A percentile compares a stretch with the other conserved stretches of the same genome.
These are phyloP conservation scores for Phytophthora colocasiae DNA, from an alignment of 352 stramenopile species.

Conservation along the genomic window DNA sequence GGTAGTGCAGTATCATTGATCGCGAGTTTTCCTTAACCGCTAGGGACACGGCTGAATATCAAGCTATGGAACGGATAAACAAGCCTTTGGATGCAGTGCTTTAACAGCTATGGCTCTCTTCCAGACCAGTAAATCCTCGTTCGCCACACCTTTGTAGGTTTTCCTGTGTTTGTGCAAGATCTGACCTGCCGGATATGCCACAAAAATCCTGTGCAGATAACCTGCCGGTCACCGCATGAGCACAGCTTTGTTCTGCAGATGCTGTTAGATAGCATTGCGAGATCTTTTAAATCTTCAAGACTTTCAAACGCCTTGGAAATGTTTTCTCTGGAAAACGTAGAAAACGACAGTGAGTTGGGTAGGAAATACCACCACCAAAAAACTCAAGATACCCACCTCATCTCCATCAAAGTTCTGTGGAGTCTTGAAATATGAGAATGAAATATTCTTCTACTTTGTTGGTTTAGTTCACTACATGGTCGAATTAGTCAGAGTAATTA, in stretches of 20 bases:
- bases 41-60: conserved; percentile 32
- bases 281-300: conserved; percentile 16
- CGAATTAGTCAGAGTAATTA: too few relatives aligned
- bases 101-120: too few relatives aligned
- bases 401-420: conserved; percentile 32
- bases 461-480: background rate
- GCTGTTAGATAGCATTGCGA: conserved; percentile 25
- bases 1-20: conserved; percentile 3
- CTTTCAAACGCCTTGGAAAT: conserved; percentile 36
- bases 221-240: conserved; percentile 57
- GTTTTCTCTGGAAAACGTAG: conserved; percentile 37
- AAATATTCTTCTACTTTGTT: conserved; percentile 1
- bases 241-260: conserved; percentile 29
- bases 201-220: conserved; percentile 53
- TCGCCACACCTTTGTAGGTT: too few relatives aligned
- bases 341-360: background rate
- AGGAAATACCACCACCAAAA: conserved; percentile 2
- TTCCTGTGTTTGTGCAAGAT: background rate
- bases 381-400: conserved; percentile 19
- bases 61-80: conserved; percentile 29
- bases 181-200: conserved; percentile 60
- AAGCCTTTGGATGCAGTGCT: background rate
- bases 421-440: conserved; percentile 29
- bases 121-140: background rate
- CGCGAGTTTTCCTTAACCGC: conserved; percentile 9